Evolutionary conservation across 306 rosid genomes (phyloP).

Genomic region (Mimosa bimucronata): DNA sequence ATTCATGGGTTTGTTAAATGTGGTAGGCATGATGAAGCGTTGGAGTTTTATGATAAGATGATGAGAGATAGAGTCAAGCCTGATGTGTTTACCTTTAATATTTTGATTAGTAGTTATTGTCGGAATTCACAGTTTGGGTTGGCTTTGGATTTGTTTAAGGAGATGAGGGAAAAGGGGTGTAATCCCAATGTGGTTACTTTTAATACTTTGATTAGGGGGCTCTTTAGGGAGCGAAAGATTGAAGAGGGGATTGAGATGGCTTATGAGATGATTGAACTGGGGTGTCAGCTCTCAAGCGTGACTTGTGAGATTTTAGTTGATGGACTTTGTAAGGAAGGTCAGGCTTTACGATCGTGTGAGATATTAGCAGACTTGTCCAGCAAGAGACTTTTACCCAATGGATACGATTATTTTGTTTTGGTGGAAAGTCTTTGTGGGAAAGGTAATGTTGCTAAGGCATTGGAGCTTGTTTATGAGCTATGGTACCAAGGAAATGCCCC

Average conservation of each 20-base stretch:
- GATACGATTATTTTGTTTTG: constrained; percentile 68
- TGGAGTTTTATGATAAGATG: constrained; percentile 61
- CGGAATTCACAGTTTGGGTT: constrained; percentile 55
- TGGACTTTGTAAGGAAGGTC: constrained; percentile 69
- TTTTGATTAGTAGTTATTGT: constrained; percentile 79
- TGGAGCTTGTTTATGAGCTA: constrained; percentile 64
- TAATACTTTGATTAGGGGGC: constrained; percentile 81
- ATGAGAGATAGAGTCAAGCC: constrained; percentile 59
- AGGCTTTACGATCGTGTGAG: constrained; percentile 52
- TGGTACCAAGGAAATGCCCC: constrained; percentile 69
- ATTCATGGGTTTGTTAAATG: constrained; percentile 81
- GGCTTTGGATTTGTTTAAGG: constrained; percentile 76
- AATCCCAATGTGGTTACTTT: constrained; percentile 88
- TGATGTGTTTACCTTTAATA: constrained; percentile 79
- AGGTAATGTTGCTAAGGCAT: constrained; percentile 51
- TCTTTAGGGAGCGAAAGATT: constrained; percentile 67
- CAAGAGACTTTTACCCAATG: constrained; percentile 61
- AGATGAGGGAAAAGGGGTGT: constrained; percentile 77
- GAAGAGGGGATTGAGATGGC: constrained; percentile 82
- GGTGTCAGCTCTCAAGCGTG: constrained; percentile 58
- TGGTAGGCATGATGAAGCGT: constrained; percentile 50
- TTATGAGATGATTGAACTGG: constrained; percentile 74
- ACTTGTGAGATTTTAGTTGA: constrained; percentile 81
- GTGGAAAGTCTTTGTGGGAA: constrained; percentile 58
- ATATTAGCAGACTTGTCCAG: constrained; percentile 60